Percentiles rank a stretch among this genome's conserved stretches.
Conservation (phyloP, 1,284 basidiomycete species). For the Ganoderma boninense region DNA sequence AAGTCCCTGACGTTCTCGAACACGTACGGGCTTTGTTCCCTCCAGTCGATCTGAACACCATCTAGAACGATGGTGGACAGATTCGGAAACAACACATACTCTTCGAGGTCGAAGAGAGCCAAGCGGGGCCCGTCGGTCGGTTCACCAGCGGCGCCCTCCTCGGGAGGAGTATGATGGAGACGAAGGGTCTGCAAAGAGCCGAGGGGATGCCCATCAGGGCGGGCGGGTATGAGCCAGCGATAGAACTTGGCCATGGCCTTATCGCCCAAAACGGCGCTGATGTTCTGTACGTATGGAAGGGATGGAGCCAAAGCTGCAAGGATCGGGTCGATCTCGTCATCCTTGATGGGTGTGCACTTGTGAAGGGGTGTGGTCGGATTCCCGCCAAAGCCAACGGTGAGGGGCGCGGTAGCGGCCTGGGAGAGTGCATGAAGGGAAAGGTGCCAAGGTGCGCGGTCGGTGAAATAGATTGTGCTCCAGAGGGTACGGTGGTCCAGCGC, state of each 20-base stretch:
- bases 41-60: constrained; percentile 66
- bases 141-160: background rate
- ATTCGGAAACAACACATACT: constrained; percentile 30
- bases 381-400: constrained; percentile 69
- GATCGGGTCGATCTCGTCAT: background rate
- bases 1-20: constrained; percentile 1
- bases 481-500: constrained; percentile 33
- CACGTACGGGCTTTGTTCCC: constrained; percentile 24
- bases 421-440: constrained; percentile 49
- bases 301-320: background rate
- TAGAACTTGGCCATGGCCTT: background rate
- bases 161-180: background rate
- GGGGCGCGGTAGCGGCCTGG: constrained; percentile 56
- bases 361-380: background rate
- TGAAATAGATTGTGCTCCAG: constrained; percentile 53
- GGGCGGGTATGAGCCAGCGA: constrained; percentile 1
- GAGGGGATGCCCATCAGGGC: background rate
- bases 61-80: constrained; percentile 60
- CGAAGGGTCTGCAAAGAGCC: background rate
- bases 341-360: background rate
- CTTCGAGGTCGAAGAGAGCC: constrained; percentile 9
- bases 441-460: constrained; percentile 55
- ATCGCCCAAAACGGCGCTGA: background rate
- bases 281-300: background rate
- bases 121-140: background rate